phyloP scores from a whole-genome alignment of 805 yeast species.

The Hagleromyces aurorensis region DNA sequence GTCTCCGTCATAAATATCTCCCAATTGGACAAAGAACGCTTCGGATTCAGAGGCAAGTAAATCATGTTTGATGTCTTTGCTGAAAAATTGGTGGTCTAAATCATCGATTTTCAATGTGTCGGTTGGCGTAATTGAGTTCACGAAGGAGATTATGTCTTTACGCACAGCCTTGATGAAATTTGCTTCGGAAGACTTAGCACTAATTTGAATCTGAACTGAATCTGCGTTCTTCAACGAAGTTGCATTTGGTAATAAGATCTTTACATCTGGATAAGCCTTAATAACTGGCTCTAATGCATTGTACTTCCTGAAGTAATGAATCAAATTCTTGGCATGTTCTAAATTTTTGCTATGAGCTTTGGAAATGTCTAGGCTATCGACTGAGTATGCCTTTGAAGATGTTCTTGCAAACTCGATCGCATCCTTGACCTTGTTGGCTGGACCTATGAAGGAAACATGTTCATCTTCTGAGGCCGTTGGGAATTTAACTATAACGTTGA shows the following conservation, averaged over 20 bases:
- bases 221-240: slow-evolving; percentile 37
- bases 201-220: slow-evolving; percentile 54
- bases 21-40: slow-evolving; percentile 54
- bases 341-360: slow-evolving; percentile 80
- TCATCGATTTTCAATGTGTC: slow-evolving; percentile 52
- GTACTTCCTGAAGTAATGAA: slow-evolving; percentile 53
- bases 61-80: slow-evolving; percentile 22
- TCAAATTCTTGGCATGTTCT: slow-evolving; percentile 68
- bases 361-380: slow-evolving; percentile 71
- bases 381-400: slow-evolving; percentile 49
- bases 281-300: slow-evolving; percentile 40
- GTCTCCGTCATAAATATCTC: slow-evolving; percentile 38
- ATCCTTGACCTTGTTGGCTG: slow-evolving; percentile 42
- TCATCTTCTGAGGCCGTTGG: slow-evolving; percentile 41
- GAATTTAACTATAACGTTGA: slow-evolving; percentile 48
- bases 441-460: slow-evolving; percentile 57
- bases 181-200: slow-evolving; percentile 41
- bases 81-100: slow-evolving; percentile 43
- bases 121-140: slow-evolving; percentile 65
- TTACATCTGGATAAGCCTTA: slow-evolving; percentile 35
- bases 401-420: slow-evolving; percentile 60
- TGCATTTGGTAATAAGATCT: slow-evolving; percentile 41
- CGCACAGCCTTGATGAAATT: slow-evolving; percentile 56
- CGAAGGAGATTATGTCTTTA: slow-evolving; percentile 61
- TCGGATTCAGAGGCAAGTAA: slow-evolving; percentile 29